Percentiles rank a stretch among this genome's conserved stretches.
Evolutionary conservation across 1,284 basidiomycete genomes (phyloP).

Genomic region (Sanghuangporus sanghuang): DNA sequence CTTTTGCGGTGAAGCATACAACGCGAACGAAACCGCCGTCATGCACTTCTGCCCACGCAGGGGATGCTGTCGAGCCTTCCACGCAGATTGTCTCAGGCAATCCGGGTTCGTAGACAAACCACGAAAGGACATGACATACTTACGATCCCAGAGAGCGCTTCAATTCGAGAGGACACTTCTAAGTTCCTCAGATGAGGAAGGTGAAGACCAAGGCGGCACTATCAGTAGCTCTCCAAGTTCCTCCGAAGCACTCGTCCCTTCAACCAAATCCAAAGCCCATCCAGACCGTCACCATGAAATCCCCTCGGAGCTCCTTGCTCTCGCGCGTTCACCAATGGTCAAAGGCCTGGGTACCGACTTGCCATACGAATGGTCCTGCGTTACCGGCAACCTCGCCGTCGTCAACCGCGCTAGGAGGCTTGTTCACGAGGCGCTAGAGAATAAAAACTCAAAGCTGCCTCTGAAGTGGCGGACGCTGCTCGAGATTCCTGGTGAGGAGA

Average conservation of each 20-base stretch:
- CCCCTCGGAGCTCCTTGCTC: slow-evolving; percentile 6
- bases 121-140: background rate
- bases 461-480: background rate
- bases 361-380: background rate
- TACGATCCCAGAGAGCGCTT: background rate
- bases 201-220: background rate
- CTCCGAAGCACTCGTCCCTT: background rate
- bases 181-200: background rate
- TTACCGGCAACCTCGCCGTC: slow-evolving; percentile 11
- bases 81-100: slow-evolving; percentile 5
- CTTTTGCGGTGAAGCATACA: slow-evolving; percentile 7
- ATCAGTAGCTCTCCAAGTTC: background rate
- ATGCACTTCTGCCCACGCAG: slow-evolving; percentile 14
- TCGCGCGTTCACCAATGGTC: slow-evolving; percentile 16
- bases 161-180: background rate
- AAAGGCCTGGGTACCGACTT: slow-evolving; percentile 6
- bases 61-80: slow-evolving; percentile 4
- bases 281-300: background rate
- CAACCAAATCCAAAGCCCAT: background rate
- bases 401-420: slow-evolving; percentile 2
- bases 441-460: background rate
- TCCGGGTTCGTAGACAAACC: background rate
- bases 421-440: background rate
- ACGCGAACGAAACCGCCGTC: slow-evolving; percentile 3
- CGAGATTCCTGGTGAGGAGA: background rate